These are phyloP conservation scores for Hypomyces perniciosus DNA, from an alignment of 2,329 filamentous ascomycete genomes.

Conservation along the genomic window DNA sequence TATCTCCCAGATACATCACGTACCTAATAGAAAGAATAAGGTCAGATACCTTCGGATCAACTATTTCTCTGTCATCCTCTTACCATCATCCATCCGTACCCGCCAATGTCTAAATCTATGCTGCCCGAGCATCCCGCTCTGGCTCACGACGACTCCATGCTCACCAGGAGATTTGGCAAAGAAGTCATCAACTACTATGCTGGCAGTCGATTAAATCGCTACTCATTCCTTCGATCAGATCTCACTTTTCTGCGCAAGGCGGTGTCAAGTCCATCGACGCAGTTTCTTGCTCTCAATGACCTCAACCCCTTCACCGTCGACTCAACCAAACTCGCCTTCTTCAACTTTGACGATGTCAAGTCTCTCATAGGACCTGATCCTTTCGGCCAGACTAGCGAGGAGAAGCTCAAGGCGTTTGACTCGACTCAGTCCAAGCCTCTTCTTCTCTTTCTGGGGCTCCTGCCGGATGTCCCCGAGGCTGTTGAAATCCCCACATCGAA, in stretches of 20 bases:
- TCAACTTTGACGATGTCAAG: constrained; percentile 62
- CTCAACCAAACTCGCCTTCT: constrained; percentile 58
- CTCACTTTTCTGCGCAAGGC: constrained; percentile 63
- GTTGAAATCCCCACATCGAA: constrained; percentile 20
- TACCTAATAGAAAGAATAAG: too few species aligned
- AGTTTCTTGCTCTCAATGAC: constrained; percentile 73
- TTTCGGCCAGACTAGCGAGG: constrained; percentile 66
- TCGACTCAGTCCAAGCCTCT: constrained; percentile 61
- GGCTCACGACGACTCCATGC: constrained; percentile 54
- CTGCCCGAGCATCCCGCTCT: constrained; percentile 7
- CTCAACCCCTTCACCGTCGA: constrained; percentile 63
- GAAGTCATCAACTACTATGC: constrained; percentile 83
- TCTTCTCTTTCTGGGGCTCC: constrained; percentile 78
- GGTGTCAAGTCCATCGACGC: constrained; percentile 57
- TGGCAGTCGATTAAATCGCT: constrained; percentile 69
- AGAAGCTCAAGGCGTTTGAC: constrained; percentile 67
- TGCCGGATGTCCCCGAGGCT: constrained; percentile 54
- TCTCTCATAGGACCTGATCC: constrained; percentile 64
- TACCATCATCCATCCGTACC: not conserved
- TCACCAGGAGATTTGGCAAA: constrained; percentile 70
- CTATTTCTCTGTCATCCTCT: too few species aligned
- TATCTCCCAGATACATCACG: too few species aligned
- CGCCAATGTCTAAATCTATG: constrained; percentile 9
- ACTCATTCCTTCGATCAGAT: constrained; percentile 71
- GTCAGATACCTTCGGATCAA: too few species aligned